Evolutionary conservation across 2,329 filamentous ascomycete species (phyloP), one percentile per base, ranked within the genome.

Genomic region (Sporothrix protearum): DNA sequence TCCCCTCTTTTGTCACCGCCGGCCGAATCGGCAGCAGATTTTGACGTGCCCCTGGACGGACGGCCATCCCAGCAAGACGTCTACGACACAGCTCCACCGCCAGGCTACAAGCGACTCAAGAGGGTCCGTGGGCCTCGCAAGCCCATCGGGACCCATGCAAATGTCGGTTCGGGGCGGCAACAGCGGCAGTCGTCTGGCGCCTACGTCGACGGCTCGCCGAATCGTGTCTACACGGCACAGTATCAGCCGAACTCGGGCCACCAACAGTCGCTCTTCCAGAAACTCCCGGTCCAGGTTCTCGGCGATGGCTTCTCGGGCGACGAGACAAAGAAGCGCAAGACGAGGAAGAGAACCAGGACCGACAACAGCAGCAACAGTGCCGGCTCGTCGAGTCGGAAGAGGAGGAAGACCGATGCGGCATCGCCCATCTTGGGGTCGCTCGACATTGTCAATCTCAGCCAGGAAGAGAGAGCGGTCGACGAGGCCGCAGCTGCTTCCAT

Each of bases 301-400:
- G 73, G 74, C 0, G 74, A 75, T 19, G 74, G 74, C 3, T 75
- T 75, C 14, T 75, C 74, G 2, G 67, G 69, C 10, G 73, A 74
- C 36, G 74, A 75, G n/a, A 61, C 55, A 22, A 71, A 53, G 42
- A 68, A 72, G 6, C 33, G 9, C 28, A 33, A 5, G 22, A 33
- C 28, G 36, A 61, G 14, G 10, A 59, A 28, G 30, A 5, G 36
- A 8, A 39, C 6, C 45, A 49, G 30, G 30, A 64, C 69, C 57
- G 61, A 33, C 30, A 45, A 51, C 47, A 69, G 55, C 55, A 64
- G 45, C 55, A 49, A 45, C 19, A 66, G 53, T 33, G 10, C 9
- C n/a, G 6, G 39, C 71, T 30, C 49, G 3, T 49, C 69, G 6
- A 22, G 47, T 9, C 73, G 68, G 36, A 74, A 69, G 28, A 63